Evolutionary conservation across 495 filamentous ascomycete genomes (phyloP), one percentile per base, ranked within the genome.

Genomic region (Friedmanniomyces simplex): DNA sequence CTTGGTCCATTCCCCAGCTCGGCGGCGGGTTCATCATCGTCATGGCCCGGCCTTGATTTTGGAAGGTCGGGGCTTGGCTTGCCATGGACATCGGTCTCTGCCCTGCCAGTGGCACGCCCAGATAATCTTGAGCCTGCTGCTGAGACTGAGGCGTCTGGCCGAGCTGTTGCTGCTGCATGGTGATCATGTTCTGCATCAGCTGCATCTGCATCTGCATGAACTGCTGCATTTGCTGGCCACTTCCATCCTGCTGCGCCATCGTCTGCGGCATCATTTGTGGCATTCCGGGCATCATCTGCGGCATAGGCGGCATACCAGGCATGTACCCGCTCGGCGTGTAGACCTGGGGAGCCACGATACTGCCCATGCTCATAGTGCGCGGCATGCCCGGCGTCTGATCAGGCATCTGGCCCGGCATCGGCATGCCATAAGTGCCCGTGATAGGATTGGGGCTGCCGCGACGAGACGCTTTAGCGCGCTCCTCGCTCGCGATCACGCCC

Each of bases 121-220:
- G 55, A 42, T 53, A 58, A 30, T 62, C 59, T 20, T 16, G 21
- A 2, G 51, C 30, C 7, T 25, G 20, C 18, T 34, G 34, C 32
- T 54, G 45, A 16, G 30, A 48, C 41, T 58, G 56, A n/a, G 49
- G 57, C 16, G 56, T 30, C 32, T 51, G 47, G 30, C 65, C 64
- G 36, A 72, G 55, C 21, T 69, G 64, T 34, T 63, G 71, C 55
- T 64, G 68, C 37, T 74, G 69, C 45, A 69, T 69, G 14, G 75
- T 73, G 77, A 85, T 83, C 79, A 91, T 85, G 56, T 89, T 85
- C 63, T 82, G 79, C 81, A 84, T 84, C 73, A 75, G 86, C 56
- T 93, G 86, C 84, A 95, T 91, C 67, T 94, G 89, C 84, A 94
- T 88, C 65, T 89, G 85, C 85, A 95, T 94, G 67, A 94, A 87